A percentile compares a stretch with the other conserved stretches of the same genome.
Evolutionary conservation across 2,329 filamentous ascomycete species (phyloP).

Genomic region (Colletotrichum destructivum): DNA sequence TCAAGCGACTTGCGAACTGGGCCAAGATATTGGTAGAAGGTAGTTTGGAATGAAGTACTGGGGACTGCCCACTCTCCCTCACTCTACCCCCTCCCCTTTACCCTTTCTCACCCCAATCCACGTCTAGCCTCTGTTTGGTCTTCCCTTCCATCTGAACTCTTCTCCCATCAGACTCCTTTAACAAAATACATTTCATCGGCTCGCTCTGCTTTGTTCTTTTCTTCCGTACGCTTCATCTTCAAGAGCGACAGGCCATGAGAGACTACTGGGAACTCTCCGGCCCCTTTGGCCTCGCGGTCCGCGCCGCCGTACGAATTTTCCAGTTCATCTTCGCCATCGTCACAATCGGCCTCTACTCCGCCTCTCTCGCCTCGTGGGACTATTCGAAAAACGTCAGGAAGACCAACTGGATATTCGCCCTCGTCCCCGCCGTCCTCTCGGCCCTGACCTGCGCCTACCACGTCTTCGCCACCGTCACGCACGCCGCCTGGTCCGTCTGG

Average conservation of each 20-base stretch:
- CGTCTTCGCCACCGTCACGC: conserved; percentile 30
- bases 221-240: neutral
- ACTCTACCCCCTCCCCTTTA: too few species aligned
- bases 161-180: neutral
- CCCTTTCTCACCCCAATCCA: neutral
- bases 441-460: conserved; percentile 30
- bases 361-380: conserved; percentile 29
- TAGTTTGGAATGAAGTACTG: neutral
- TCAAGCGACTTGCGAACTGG: neutral
- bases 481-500: conserved; percentile 37
- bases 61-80: neutral
- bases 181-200: neutral
- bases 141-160: neutral
- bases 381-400: neutral
- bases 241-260: conserved; percentile 10
- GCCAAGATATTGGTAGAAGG: neutral
- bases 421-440: conserved; percentile 27
- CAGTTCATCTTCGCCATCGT: conserved; percentile 38
- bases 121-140: neutral
- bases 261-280: conserved; percentile 38
- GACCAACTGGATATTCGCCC: conserved; percentile 35
- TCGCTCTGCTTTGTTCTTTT: neutral
- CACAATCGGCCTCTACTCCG: conserved; percentile 32
- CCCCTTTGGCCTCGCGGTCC: conserved; percentile 29
- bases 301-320: conserved; percentile 30